These are phyloP conservation scores for Kazachstania sp. DNA, from an alignment of 1,139 yeast genomes.

Conservation along the genomic window DNA sequence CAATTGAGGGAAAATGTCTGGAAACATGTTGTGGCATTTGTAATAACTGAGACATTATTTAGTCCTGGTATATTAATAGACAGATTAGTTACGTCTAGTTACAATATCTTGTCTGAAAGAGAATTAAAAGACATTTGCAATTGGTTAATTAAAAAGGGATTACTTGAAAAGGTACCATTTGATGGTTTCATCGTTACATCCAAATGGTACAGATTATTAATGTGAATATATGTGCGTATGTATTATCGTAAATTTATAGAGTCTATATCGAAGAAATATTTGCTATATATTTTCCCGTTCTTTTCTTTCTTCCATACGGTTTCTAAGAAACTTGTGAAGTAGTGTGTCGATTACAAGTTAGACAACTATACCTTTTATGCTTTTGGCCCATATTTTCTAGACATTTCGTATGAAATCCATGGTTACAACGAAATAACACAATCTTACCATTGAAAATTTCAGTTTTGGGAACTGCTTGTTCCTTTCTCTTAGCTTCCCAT, in stretches of 20 bases:
- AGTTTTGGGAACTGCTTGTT: constrained; percentile 5
- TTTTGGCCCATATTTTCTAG: constrained; percentile 39
- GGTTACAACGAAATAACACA: constrained; percentile 48
- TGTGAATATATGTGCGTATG: constrained; percentile 2
- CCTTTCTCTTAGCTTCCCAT: constrained; percentile 38
- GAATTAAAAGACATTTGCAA: constrained; percentile 46
- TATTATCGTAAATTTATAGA: too few species aligned
- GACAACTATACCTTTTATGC: constrained; percentile 15
- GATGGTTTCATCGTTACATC: constrained; percentile 44
- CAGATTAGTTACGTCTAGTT: constrained; percentile 34
- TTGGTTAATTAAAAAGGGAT: constrained; percentile 48
- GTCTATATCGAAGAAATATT: neutral
- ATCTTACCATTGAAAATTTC: constrained; percentile 16
- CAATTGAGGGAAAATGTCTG: constrained; percentile 51
- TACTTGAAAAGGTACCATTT: constrained; percentile 35
- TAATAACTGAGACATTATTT: constrained; percentile 45
- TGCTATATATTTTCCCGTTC: too few species aligned
- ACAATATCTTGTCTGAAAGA: constrained; percentile 37
- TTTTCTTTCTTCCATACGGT: neutral
- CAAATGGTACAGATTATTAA: constrained; percentile 42
- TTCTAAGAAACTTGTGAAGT: neutral
- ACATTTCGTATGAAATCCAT: constrained; percentile 63
- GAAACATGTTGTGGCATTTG: constrained; percentile 44
- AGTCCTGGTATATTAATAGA: constrained; percentile 56
- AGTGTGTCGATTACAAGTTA: constrained; percentile 12